Conservation (phyloP, 352 stramenopile genomes). For the Phytophthora cactorum region DNA sequence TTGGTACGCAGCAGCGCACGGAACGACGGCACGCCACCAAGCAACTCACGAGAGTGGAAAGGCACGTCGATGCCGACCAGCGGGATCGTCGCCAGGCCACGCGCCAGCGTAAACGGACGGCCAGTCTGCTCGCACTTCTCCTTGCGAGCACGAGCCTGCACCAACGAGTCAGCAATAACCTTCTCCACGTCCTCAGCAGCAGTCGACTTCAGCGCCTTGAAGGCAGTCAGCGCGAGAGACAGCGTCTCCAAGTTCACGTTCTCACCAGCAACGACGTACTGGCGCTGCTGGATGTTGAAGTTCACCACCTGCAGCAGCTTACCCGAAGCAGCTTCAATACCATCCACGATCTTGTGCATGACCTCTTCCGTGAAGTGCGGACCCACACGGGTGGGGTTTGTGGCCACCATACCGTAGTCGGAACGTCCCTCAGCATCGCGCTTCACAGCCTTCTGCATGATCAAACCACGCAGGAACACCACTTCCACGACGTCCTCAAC, state of each 20-base stretch:
- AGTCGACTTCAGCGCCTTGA: constrained; percentile 58
- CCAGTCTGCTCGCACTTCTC: constrained; percentile 61
- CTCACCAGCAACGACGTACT: constrained; percentile 89
- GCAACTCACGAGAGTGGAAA: constrained; percentile 87
- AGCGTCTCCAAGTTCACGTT: constrained; percentile 85
- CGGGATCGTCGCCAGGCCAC: constrained; percentile 82
- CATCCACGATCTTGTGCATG: constrained; percentile 77
- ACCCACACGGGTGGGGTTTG: constrained; percentile 81
- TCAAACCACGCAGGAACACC: constrained; percentile 83
- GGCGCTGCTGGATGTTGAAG: constrained; percentile 85
- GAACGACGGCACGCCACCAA: constrained; percentile 85
- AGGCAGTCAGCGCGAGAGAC: constrained; percentile 62
- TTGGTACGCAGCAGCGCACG: constrained; percentile 75
- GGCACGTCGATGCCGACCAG: constrained; percentile 90
- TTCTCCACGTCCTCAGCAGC: constrained; percentile 46
- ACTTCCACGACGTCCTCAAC: constrained; percentile 83
- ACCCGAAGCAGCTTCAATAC: constrained; percentile 59
- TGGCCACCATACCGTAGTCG: constrained; percentile 89
- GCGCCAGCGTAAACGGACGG: constrained; percentile 64
- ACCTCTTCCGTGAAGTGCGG: constrained; percentile 73
- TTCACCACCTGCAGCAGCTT: constrained; percentile 91
- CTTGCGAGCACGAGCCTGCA: constrained; percentile 66
- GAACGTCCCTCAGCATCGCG: constrained; percentile 66
- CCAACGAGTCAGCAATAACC: constrained; percentile 66
- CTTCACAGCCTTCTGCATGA: constrained; percentile 71